Evolutionary conservation across 495 filamentous ascomycete genomes (phyloP).

Genomic region (Aspergillus bertholletiae): DNA sequence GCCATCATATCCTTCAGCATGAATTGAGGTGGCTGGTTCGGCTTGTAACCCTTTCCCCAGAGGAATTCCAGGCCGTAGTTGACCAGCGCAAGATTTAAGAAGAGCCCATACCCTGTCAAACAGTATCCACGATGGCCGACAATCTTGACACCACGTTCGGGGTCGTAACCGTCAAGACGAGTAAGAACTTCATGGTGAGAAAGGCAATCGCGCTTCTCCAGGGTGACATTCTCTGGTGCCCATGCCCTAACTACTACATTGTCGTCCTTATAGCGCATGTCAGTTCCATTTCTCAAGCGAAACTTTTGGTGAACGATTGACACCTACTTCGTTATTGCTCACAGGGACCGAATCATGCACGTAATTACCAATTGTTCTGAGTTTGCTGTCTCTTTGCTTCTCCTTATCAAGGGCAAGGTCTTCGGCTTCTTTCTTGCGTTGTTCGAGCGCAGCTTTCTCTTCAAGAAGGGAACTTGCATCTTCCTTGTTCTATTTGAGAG

Average conservation of each 20-base stretch:
- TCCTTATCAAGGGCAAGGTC: constrained; percentile 73
- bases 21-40: constrained; percentile 90
- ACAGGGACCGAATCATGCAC: constrained; percentile 92
- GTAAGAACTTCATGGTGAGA: constrained; percentile 94
- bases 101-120: constrained; percentile 84
- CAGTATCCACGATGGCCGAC: constrained; percentile 96
- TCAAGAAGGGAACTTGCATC: constrained; percentile 69
- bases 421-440: constrained; percentile 74
- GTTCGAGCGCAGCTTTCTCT: constrained; percentile 72
- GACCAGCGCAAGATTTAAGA: constrained; percentile 85
- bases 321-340: constrained; percentile 73
- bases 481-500: constrained; percentile 66
- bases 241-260: constrained; percentile 74
- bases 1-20: constrained; percentile 97
- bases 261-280: constrained; percentile 55
- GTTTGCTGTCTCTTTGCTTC: constrained; percentile 64
- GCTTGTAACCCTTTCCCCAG: constrained; percentile 69
- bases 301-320: not conserved
- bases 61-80: constrained; percentile 95
- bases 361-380: constrained; percentile 86
- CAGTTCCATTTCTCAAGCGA: not conserved
- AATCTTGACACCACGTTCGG: constrained; percentile 89
- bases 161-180: constrained; percentile 86
- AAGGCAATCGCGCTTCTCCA: constrained; percentile 68
- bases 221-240: constrained; percentile 66